Evolutionary conservation across 2,329 filamentous ascomycete genomes (phyloP).

Genomic region (Colletotrichum sublineola): DNA sequence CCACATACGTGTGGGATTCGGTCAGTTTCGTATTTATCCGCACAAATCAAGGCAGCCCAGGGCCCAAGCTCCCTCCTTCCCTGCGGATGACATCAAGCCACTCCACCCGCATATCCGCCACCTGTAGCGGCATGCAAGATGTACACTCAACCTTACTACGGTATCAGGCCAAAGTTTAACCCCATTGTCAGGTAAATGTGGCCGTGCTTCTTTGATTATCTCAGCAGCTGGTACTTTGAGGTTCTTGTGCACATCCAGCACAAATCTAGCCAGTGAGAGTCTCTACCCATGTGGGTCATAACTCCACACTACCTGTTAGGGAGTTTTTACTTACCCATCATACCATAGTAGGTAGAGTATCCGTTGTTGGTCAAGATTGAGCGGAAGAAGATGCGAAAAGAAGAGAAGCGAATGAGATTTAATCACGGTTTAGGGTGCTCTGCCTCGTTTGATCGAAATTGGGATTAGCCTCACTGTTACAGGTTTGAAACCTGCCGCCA

Average conservation of each 20-base stretch:
- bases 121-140: not conserved
- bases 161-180: no score
- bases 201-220: no score
- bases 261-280: no score
- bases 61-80: conserved; percentile 40
- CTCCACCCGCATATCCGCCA: conserved; percentile 41
- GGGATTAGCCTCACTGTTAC: not conserved
- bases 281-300: no score
- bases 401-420: not conserved
- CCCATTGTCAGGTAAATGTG: no score
- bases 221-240: no score
- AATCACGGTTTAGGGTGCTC: not conserved
- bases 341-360: conserved; percentile 1
- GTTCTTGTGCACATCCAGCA: no score
- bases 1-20: conserved; percentile 21
- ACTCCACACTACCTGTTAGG: no score
- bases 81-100: conserved; percentile 41
- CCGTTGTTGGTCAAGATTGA: conserved; percentile 36
- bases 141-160: not conserved
- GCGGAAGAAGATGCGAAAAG: conserved; percentile 39
- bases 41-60: conserved; percentile 41
- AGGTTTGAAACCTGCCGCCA: conserved; percentile 6
- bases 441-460: not conserved
- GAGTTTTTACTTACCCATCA: no score
- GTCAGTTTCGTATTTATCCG: conserved; percentile 41